A percentile compares a stretch with the other conserved stretches of the same genome.
Evolutionary conservation across 176 grass and related monocot species (phyloP).

Genomic region (Phoenix roebelenii): DNA sequence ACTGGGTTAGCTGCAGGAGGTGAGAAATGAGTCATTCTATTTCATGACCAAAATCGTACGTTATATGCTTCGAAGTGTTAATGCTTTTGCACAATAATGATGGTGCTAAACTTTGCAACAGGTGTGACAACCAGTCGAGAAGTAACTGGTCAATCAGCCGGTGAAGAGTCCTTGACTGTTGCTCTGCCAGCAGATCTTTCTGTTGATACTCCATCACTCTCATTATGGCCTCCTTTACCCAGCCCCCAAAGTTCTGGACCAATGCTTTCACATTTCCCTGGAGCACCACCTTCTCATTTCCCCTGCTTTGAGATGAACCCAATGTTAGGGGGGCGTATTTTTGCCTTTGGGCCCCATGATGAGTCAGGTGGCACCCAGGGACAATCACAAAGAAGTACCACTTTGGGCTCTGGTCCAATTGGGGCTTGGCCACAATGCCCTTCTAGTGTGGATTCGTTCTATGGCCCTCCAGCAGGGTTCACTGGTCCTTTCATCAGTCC

Average conservation of each 20-base stretch:
- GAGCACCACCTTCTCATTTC: constrained; percentile 64
- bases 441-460: constrained; percentile 75
- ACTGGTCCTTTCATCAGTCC: constrained; percentile 77
- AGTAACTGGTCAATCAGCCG: constrained; percentile 38
- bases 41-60: too few relatives aligned
- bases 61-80: neutral
- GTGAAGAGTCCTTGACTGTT: constrained; percentile 59
- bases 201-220: constrained; percentile 71
- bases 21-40: constrained; percentile 7
- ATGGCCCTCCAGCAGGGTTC: constrained; percentile 66
- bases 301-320: constrained; percentile 88
- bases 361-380: constrained; percentile 55
- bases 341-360: constrained; percentile 72
- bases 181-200: constrained; percentile 95
- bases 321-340: constrained; percentile 56
- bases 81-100: neutral
- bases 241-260: constrained; percentile 66
- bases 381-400: constrained; percentile 56
- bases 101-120: constrained; percentile 14
- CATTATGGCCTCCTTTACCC: constrained; percentile 65
- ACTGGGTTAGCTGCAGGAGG: constrained; percentile 49
- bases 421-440: constrained; percentile 73
- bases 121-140: constrained; percentile 15
- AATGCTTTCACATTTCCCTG: constrained; percentile 77
- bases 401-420: constrained; percentile 43